Conservation (phyloP, 805 yeast genomes). For the Suhomyces xylopsoci region DNA sequence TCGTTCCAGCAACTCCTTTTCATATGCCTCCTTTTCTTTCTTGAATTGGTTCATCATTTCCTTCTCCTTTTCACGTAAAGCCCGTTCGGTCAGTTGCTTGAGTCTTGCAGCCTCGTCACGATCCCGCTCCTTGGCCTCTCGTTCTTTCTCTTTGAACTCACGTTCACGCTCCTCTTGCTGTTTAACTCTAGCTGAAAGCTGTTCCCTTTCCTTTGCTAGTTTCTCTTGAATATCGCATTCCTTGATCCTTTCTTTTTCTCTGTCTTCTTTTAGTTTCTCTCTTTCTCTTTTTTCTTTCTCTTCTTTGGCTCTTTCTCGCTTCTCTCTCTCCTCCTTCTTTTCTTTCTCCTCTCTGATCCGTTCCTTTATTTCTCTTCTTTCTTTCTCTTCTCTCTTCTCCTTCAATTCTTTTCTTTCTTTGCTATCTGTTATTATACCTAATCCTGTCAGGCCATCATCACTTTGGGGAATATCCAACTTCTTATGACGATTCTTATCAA, state of each 20-base stretch:
- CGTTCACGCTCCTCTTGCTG: constrained; percentile 3
- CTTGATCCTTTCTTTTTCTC: constrained; percentile 2
- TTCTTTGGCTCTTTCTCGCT: not conserved
- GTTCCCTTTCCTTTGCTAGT: constrained; percentile 2
- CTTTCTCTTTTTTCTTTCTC: constrained; percentile 3
- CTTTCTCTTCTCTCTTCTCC: constrained; percentile 2
- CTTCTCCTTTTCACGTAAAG: constrained; percentile 1
- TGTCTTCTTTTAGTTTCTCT: not conserved
- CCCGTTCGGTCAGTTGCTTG: constrained; percentile 3
- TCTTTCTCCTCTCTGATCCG: constrained; percentile 2
- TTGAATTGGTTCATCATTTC: constrained; percentile 1
- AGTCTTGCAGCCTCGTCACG: not conserved
- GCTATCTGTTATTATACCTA: constrained; percentile 9
- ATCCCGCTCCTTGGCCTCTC: constrained; percentile 2
- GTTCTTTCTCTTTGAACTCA: constrained; percentile 3
- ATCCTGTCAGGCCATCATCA: constrained; percentile 7
- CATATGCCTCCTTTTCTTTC: constrained; percentile 5
- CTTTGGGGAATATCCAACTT: constrained; percentile 2
- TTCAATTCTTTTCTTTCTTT: not conserved
- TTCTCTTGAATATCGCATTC: not conserved
- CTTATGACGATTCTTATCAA: constrained; percentile 18
- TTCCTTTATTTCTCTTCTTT: constrained; percentile 2
- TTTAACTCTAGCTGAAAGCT: not conserved
- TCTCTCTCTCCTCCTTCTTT: not conserved
- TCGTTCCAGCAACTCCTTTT: constrained; percentile 7